Evolutionary conservation across 305 asterid genomes (phyloP), one percentile per base, ranked within the genome.

Genomic region (Fraxinus albicans): DNA sequence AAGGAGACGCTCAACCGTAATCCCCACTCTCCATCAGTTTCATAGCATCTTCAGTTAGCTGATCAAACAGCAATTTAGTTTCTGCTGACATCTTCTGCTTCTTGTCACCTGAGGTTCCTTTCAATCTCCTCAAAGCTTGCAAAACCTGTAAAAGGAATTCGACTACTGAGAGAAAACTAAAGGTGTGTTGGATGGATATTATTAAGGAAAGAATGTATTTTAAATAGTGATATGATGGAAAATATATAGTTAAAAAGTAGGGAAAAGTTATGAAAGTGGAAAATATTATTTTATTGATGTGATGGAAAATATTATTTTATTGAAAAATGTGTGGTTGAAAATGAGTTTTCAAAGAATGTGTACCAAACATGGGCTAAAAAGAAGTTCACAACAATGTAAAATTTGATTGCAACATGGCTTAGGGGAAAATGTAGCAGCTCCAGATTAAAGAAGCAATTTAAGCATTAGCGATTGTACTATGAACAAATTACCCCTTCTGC

Each of bases 1-100:
- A 38, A 47, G 81, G 72, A 82, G 73, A 83, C 80, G 86, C 94
- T 86, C 81, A 91, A 94, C 98, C 88, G 90, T 89, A 93, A 82
- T 96, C 97, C 84, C 99, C 99, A 88, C 91, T 92, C 85, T 95
- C 98, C 97, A 95, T 78, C 86, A 96, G 89, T 82, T 85, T 89
- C 96, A 91, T 90, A 69, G 98, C 99, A 93, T 96, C 98, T 82
- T 95, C 99, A 80, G 98, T 96, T 79, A 96, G 96, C 88, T 92
- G 92, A 86, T 96, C 98, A 90, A 96, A 96, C 36, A 90, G 84
- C 79, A 79, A 86, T 87, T 96, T 94, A 21, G 90, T 94, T 89
- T 90, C 97, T 73, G 86, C 86, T 27, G 98, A 86, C 99, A 96
- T 96, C 88, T 95, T 96, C 84, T 91, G 96, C 90, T 91, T 96